Base-by-base conservation (phyloP, 208 protist species). In the Leishmania arabica region DNA sequence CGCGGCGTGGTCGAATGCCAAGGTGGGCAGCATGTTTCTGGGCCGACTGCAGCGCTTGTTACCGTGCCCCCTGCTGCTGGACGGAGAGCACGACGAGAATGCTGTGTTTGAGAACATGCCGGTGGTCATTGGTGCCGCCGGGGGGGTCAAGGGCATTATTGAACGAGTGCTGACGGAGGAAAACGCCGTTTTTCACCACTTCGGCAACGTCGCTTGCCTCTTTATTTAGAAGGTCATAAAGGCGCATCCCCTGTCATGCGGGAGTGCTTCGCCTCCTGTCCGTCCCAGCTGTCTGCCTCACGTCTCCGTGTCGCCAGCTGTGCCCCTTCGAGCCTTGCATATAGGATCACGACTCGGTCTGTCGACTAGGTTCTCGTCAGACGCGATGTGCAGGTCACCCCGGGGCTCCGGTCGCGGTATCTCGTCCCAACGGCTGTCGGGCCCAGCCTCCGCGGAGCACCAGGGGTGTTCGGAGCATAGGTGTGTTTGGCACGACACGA, bases 21-120 rank as follows among this genome's bases (percentile, higher is more conserved):
- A 66, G 3, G 75, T 92, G 21, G 81, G 87, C 77, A 87, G 78
- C 75, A 88, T 87, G 79, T 74, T 79, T 47, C 81, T 92, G 27
- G 84, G 77, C 40, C 75, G 87, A 79, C 84, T 89, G 62, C 84
- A 84, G 56, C 87, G 87, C 31, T 84, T 90, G 27, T 71, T 92
- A 56, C 84, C 86, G 34, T 88, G 86, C 84, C 90, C 89, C 3
- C 79, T 90, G 76, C 77, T 89, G 77, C 82, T 90, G 21, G 68
- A 84, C 11, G 86, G 86, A 37, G 70, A 90, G 85, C 89, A 90
- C 77, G 83, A 85, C 64, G 83, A 92, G 80, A 53, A 65, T n/a
- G 76, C 82, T 37, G 66, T 89, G 60, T 90, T 86, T 72, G 87
- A 83, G 49, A 89, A 87, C 11, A 83, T 90, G 77, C 84, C 87